Base-by-base conservation (phyloP, 2,329 filamentous ascomycete species). In the Colletotrichum musae region DNA sequence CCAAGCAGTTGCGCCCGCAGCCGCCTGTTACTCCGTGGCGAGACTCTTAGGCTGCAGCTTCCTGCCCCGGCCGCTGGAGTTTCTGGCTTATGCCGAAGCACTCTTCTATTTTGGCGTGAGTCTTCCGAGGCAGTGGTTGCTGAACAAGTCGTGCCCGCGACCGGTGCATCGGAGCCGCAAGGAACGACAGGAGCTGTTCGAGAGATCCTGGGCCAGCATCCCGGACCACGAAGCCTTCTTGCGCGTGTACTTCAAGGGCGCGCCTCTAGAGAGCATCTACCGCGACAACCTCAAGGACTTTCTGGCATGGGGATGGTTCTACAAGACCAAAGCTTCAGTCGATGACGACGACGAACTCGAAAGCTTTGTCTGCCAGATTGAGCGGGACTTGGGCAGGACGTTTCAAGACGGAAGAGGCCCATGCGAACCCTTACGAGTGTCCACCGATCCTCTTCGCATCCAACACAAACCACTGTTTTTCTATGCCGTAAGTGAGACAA, bases 271-370 rank as follows among this genome's bases (percentile, higher is more conserved):
- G 26, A 87, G 88, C 41, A 87, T 91, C 57, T 84, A 84, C 64
- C 80, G 83, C 15, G 87, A 91, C 45, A 89, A 91, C 74, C 73
- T 91, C 63, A 88, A 86, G 76, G 86, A 89, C 62, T 91, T 89
- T 74, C 81, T 88, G 21, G 77, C 83, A 24, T 92, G 88, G 89
- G 87, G 86, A 1, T 87, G 91, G 64, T 82, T 87, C 81, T 79
- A 3, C 28, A 36, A 53, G 50, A 53, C 50, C 21, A 80, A 83
- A 1, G 76, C 77, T 52, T 79, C 80, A 47, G 75, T 79, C 6
- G 80, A 82, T 28, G 79, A 87, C n/a, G 81, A 87, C 18, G 85
- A 86, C 28, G 86, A 89, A 76, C 75, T 91, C 56, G 85, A 90
- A 47, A 83, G 83, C 66, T 89, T 90, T 75, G 78, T 86, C 16